Conservation (phyloP, 2,329 filamentous ascomycete species). For the Colletotrichum tofieldiae region DNA sequence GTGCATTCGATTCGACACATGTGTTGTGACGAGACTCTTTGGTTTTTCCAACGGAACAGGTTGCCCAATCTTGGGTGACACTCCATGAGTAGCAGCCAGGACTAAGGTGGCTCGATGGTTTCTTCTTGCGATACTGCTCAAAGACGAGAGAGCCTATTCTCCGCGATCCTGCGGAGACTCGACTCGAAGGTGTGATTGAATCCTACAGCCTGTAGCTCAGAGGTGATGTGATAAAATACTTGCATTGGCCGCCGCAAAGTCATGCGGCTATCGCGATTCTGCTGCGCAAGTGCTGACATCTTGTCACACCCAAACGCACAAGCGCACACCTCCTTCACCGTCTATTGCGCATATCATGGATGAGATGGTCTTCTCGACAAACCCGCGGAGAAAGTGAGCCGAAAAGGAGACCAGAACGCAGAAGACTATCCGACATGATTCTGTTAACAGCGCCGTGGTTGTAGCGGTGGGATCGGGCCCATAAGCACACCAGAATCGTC, state of each 20-base stretch:
- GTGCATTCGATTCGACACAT: constrained; percentile 35
- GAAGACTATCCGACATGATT: background rate
- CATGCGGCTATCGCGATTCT: constrained; percentile 40
- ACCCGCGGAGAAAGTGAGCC: constrained; percentile 2
- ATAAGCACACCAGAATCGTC: background rate
- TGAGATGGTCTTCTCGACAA: constrained; percentile 6
- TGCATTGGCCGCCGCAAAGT: constrained; percentile 30
- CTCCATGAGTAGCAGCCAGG: constrained; percentile 24
- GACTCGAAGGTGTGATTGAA: background rate
- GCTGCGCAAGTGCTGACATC: constrained; percentile 42
- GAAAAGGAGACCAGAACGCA: constrained; percentile 2
- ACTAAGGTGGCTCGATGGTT: constrained; percentile 21
- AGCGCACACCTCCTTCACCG: constrained; percentile 33
- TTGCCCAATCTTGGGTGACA: constrained; percentile 22
- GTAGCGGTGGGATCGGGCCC: background rate
- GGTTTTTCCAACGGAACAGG: background rate
- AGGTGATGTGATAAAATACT: constrained; percentile 28
- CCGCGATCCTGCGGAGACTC: background rate
- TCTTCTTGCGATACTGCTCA: constrained; percentile 18
- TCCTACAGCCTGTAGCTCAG: constrained; percentile 15
- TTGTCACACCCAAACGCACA: constrained; percentile 36
- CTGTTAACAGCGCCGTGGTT: background rate
- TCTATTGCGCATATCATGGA: constrained; percentile 27
- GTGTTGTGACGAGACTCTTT: constrained; percentile 34
- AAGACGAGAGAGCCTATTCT: background rate